Percentiles rank a stretch among this genome's conserved stretches.
Conservation (phyloP, 164 flowering plant genomes). For the Annona squamosa region DNA sequence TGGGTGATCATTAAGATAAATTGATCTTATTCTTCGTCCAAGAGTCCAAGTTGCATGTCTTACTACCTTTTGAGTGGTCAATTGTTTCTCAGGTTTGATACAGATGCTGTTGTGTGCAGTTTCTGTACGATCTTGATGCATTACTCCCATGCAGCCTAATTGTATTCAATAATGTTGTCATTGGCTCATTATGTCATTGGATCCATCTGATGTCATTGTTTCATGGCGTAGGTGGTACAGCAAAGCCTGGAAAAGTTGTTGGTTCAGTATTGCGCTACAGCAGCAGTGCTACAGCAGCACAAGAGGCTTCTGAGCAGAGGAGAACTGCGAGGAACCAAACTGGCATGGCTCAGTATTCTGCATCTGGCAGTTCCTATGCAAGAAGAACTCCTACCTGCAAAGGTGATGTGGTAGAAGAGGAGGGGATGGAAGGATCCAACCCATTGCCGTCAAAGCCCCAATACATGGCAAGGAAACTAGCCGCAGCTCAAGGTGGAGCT, state of each 20-base stretch:
- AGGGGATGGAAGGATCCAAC: constrained; percentile 45
- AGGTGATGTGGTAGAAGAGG: constrained; percentile 51
- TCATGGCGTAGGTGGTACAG: constrained; percentile 40
- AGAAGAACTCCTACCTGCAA: constrained; percentile 59
- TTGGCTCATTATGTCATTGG: background rate
- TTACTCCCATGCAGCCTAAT: too few relatives aligned
- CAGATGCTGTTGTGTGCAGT: too few relatives aligned
- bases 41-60: too few relatives aligned
- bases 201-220: background rate
- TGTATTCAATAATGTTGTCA: too few relatives aligned
- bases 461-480: constrained; percentile 68
- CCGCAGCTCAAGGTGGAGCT: constrained; percentile 71
- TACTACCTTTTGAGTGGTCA: too few relatives aligned
- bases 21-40: too few relatives aligned
- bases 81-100: too few relatives aligned
- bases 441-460: constrained; percentile 57
- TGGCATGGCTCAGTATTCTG: constrained; percentile 41
- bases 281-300: constrained; percentile 44
- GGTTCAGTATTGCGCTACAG: constrained; percentile 69
- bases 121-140: too few relatives aligned
- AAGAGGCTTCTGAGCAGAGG: constrained; percentile 52
- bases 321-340: constrained; percentile 50
- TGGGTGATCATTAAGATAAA: too few relatives aligned
- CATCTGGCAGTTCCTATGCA: constrained; percentile 53
- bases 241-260: constrained; percentile 85